Percentiles rank a stretch among this genome's conserved stretches.
Evolutionary conservation across 2,329 filamentous ascomycete species (phyloP).

Genomic region (Blumeria hordei): DNA sequence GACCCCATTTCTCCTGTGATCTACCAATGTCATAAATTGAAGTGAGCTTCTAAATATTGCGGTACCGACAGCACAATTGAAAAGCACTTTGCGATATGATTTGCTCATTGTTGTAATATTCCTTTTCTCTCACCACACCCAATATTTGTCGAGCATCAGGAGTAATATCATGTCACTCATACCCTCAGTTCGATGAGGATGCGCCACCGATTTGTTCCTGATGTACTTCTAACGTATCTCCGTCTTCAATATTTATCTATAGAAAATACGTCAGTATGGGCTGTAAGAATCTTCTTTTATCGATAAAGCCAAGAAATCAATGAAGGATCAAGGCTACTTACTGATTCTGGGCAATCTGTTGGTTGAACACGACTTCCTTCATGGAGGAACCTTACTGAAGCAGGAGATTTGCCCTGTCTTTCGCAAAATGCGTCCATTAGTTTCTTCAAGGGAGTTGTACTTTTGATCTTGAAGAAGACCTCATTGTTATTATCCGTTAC

Average conservation of each 20-base stretch:
- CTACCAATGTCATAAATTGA: too few relatives aligned
- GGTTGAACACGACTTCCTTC: slow-evolving; percentile 84
- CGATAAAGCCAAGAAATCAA: background rate
- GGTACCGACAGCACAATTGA: too few relatives aligned
- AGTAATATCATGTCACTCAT: too few relatives aligned
- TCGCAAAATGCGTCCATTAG: slow-evolving; percentile 97
- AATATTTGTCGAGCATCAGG: too few relatives aligned
- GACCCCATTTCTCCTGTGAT: too few relatives aligned
- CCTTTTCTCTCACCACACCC: too few relatives aligned
- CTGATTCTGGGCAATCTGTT: slow-evolving; percentile 72
- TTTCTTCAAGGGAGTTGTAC: slow-evolving; percentile 85
- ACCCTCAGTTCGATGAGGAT: too few relatives aligned
- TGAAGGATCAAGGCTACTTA: slow-evolving; percentile 25
- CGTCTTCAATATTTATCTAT: slow-evolving; percentile 89
- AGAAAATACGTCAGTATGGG: slow-evolving; percentile 4
- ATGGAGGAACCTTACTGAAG: slow-evolving; percentile 79
- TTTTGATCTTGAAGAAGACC: slow-evolving; percentile 99
- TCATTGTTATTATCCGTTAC: slow-evolving; percentile 99
- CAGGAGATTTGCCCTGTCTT: slow-evolving; percentile 67
- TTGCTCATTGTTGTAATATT: too few relatives aligned
- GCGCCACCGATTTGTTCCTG: slow-evolving; percentile 86
- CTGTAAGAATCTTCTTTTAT: background rate
- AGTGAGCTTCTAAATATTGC: too few relatives aligned
- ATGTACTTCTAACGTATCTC: slow-evolving; percentile 89
- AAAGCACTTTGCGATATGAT: too few relatives aligned